Percentiles rank a stretch among this genome's conserved stretches.
These are phyloP conservation scores for Pseudoscleropodium purum DNA, from an alignment of 225 moss, liverwort and hornwort genomes.

Conservation along the genomic window DNA sequence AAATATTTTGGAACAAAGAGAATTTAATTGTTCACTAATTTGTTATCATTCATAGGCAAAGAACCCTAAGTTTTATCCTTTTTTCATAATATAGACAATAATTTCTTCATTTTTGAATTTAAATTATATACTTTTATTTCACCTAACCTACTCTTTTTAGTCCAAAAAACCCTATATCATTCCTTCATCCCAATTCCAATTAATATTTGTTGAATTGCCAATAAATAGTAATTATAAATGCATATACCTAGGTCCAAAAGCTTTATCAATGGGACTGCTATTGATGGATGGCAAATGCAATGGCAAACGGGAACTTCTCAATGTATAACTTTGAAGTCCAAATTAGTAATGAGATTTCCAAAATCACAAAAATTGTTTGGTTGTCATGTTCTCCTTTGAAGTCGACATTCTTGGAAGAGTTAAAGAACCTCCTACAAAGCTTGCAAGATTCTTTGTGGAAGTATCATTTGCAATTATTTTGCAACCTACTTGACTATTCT, in stretches of 20 bases:
- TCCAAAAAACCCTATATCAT: neutral
- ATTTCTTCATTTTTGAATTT: neutral
- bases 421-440: too few relatives aligned
- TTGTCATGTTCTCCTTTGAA: neutral
- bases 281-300: neutral
- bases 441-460: neutral
- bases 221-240: neutral
- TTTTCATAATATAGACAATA: neutral
- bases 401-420: fast-evolving
- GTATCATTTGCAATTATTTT: neutral
- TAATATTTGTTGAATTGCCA: neutral
- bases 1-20: too few relatives aligned
- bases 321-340: neutral
- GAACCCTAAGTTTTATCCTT: neutral
- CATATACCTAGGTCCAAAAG: fast-evolving
- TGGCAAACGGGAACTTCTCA: neutral
- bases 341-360: fast-evolving
- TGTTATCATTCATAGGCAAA: neutral
- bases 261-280: fast-evolving
- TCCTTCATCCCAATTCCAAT: neutral
- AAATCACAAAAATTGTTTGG: neutral
- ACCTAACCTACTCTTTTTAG: neutral
- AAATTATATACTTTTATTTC: neutral
- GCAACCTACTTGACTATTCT: neutral
- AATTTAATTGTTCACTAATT: neutral